These are phyloP conservation scores for Auricularia sp. DNA, from an alignment of 768 basidiomycete genomes.

Conservation along the genomic window DNA sequence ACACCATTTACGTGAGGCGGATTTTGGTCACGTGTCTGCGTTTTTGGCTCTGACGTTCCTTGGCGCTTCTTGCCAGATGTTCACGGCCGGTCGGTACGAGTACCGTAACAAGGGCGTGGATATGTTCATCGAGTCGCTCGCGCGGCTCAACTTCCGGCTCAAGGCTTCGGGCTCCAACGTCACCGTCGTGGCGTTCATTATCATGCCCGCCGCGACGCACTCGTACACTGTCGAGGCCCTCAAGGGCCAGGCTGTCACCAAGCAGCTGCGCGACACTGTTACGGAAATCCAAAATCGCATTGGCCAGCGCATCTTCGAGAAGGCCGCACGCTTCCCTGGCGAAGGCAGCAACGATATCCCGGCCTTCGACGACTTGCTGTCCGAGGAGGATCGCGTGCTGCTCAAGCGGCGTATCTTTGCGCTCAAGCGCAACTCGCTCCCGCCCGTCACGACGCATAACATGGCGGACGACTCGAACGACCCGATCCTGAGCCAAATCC, in stretches of 20 bases:
- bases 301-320: constrained; percentile 86
- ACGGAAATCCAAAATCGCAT: constrained; percentile 91
- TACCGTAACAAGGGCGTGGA: constrained; percentile 99
- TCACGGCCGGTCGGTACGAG: constrained; percentile 98
- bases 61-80: constrained; percentile 49
- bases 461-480: constrained; percentile 91
- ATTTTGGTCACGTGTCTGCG: background rate
- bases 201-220: constrained; percentile 94
- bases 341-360: constrained; percentile 67
- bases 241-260: constrained; percentile 95
- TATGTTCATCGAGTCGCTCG: constrained; percentile 97
- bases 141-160: constrained; percentile 65
- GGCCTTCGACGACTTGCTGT: constrained; percentile 66
- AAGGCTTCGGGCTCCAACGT: constrained; percentile 55
- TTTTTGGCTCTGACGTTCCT: background rate
- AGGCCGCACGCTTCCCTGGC: constrained; percentile 85
- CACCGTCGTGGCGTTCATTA: constrained; percentile 96
- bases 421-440: constrained; percentile 87
- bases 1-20: constrained; percentile 66
- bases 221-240: constrained; percentile 97
- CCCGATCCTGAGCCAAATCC: constrained; percentile 90
- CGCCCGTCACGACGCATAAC: constrained; percentile 96
- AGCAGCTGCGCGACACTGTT: constrained; percentile 91
- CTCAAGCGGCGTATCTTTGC: constrained; percentile 96
- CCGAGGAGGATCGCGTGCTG: constrained; percentile 85